These are phyloP conservation scores for Zygosaccharomyces gambellarensis DNA, from an alignment of 805 yeast genomes.

Conservation along the genomic window DNA sequence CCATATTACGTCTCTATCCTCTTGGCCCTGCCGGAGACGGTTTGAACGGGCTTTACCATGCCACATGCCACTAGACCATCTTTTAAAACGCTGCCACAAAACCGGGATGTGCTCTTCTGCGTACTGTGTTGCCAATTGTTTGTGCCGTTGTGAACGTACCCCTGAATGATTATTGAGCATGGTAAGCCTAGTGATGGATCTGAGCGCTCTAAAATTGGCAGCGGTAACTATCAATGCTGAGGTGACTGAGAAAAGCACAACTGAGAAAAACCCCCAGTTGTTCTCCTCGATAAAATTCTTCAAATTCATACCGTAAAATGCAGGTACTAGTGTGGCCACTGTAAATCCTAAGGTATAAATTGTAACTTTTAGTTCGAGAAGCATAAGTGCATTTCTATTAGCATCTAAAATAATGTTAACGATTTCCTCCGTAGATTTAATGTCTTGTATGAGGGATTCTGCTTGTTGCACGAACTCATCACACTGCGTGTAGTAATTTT, in stretches of 20 bases:
- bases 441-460: slow-evolving; percentile 74
- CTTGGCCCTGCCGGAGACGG: slow-evolving; percentile 18
- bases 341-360: slow-evolving; percentile 83
- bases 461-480: slow-evolving; percentile 92
- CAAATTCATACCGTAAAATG: slow-evolving; percentile 84
- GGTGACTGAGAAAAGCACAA: slow-evolving; percentile 47
- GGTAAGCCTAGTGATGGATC: slow-evolving; percentile 61
- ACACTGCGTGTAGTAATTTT: slow-evolving; percentile 84
- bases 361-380: slow-evolving; percentile 75
- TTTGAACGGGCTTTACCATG: slow-evolving; percentile 15
- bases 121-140: slow-evolving; percentile 16
- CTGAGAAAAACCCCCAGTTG: slow-evolving; percentile 54
- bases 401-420: slow-evolving; percentile 89
- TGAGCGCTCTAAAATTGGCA: slow-evolving; percentile 51
- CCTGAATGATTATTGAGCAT: slow-evolving; percentile 44
- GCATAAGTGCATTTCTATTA: slow-evolving; percentile 83
- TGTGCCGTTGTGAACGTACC: slow-evolving; percentile 22
- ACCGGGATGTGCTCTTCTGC: slow-evolving; percentile 22
- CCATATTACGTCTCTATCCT: slow-evolving; percentile 48
- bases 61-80: slow-evolving; percentile 18
- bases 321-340: slow-evolving; percentile 78
- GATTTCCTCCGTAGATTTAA: slow-evolving; percentile 87
- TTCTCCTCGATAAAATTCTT: slow-evolving; percentile 74
- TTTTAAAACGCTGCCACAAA: slow-evolving; percentile 21
- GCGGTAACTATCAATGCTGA: slow-evolving; percentile 53